These are phyloP conservation scores for Tetrahymena borealis DNA, from an alignment of 73 alveolate genomes.

Conservation along the genomic window DNA sequence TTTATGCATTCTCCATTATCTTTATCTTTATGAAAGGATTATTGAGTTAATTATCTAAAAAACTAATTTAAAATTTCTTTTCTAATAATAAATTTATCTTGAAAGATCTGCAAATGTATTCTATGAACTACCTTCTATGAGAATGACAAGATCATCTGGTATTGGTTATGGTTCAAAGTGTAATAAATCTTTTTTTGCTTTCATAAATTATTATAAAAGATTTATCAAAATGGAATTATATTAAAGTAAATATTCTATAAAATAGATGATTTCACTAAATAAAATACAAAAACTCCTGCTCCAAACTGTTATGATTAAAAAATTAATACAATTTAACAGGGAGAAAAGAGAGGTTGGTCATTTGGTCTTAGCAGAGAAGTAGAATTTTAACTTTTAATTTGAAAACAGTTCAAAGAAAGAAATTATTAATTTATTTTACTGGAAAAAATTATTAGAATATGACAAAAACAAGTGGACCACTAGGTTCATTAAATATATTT, in stretches of 20 bases:
- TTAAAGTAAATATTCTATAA: no score
- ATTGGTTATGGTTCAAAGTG: constrained; percentile 35
- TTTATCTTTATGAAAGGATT: no score
- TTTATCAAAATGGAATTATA: no score
- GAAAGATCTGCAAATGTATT: constrained; percentile 28
- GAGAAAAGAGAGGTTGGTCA: constrained; percentile 28
- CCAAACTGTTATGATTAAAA: constrained; percentile 27
- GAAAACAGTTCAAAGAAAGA: not conserved
- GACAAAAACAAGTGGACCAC: not conserved
- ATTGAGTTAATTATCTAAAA: no score
- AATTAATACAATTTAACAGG: not conserved
- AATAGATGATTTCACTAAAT: not conserved
- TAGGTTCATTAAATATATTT: not conserved
- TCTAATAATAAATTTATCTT: not conserved
- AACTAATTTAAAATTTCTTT: not conserved
- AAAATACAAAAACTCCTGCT: constrained; percentile 32
- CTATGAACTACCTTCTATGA: constrained; percentile 21
- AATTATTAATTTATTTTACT: not conserved
- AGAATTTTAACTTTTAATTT: not conserved
- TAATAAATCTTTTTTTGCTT: no score
- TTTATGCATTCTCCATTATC: no score
- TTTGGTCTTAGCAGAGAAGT: constrained; percentile 39
- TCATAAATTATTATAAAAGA: no score
- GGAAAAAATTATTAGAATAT: not conserved
- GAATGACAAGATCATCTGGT: constrained; percentile 26